Conservation (phyloP, 805 yeast genomes). For the Saturnispora kantuleensis region DNA sequence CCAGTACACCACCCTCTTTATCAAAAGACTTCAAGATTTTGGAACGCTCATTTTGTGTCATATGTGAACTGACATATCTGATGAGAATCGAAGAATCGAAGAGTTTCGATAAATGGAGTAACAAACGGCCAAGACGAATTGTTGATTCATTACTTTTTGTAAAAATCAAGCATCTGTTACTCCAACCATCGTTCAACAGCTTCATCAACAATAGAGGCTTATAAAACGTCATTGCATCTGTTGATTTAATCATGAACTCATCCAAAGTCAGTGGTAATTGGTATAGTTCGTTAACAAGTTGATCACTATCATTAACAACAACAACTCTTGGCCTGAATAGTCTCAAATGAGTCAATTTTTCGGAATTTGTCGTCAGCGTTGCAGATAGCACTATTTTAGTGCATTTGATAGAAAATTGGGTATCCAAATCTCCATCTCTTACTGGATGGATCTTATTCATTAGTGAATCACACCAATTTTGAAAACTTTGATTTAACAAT, state of each 20-base stretch:
- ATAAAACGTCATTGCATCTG: slow-evolving; percentile 27
- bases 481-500: slow-evolving; percentile 77
- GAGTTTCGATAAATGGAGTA: slow-evolving; percentile 31
- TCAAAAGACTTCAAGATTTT: slow-evolving; percentile 53
- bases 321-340: slow-evolving; percentile 64
- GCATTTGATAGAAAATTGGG: slow-evolving; percentile 31
- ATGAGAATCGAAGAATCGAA: slow-evolving; percentile 16
- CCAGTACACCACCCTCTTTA: slow-evolving; percentile 38
- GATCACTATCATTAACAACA: slow-evolving; percentile 49
- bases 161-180: slow-evolving; percentile 44
- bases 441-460: slow-evolving; percentile 28
- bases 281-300: slow-evolving; percentile 44
- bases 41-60: slow-evolving; percentile 42
- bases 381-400: slow-evolving; percentile 80
- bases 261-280: slow-evolving; percentile 46
- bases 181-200: slow-evolving; percentile 25
- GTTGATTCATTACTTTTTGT: slow-evolving; percentile 80
- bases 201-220: slow-evolving; percentile 71
- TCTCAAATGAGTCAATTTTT: slow-evolving; percentile 63
- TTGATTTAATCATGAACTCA: slow-evolving; percentile 22
- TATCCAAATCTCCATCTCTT: slow-evolving; percentile 23
- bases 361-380: slow-evolving; percentile 88
- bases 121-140: slow-evolving; percentile 60
- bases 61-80: slow-evolving; percentile 49
- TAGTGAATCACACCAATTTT: slow-evolving; percentile 74